A percentile compares a stretch with the other conserved stretches of the same genome.
phyloP scores from a whole-genome alignment of 2,329 filamentous ascomycete species.

The Septoria linicola region DNA sequence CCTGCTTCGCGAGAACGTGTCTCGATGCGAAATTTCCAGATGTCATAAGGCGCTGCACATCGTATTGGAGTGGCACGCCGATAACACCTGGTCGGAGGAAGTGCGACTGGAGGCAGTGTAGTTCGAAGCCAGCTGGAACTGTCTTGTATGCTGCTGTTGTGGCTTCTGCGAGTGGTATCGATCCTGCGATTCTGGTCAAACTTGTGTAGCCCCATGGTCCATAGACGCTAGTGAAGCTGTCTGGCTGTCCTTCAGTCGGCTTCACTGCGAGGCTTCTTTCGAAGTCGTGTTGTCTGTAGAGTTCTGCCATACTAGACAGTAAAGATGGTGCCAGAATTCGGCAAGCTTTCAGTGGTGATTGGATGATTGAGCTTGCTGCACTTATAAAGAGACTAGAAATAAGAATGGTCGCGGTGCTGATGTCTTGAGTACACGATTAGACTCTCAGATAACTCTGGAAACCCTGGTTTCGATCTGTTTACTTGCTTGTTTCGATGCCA shows the following conservation, averaged over 20 bases:
- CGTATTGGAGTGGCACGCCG: not conserved
- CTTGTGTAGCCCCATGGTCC: slow-evolving; percentile 7
- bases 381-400: too few species aligned
- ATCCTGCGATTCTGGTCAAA: slow-evolving; percentile 2
- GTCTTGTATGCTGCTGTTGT: slow-evolving; percentile 9
- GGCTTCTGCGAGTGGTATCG: slow-evolving; percentile 3
- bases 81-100: slow-evolving; percentile 3
- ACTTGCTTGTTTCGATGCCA: too few species aligned
- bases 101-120: slow-evolving; percentile 5
- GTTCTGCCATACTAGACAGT: not conserved
- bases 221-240: slow-evolving; percentile 7
- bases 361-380: too few species aligned
- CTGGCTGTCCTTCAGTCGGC: not conserved
- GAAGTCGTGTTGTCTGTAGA: not conserved
- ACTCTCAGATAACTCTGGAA: too few species aligned
- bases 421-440: too few species aligned
- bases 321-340: too few species aligned
- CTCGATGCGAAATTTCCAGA: slow-evolving; percentile 1
- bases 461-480: too few species aligned
- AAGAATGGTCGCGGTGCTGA: too few species aligned
- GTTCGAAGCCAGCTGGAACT: not conserved
- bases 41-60: not conserved
- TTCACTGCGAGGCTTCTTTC: slow-evolving; percentile 1
- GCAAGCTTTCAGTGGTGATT: too few species aligned
- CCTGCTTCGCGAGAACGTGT: not conserved